Evolutionary conservation across 805 yeast species (phyloP), one percentile per base, ranked within the genome.

Genomic region (Kazachstania bromeliacearum): DNA sequence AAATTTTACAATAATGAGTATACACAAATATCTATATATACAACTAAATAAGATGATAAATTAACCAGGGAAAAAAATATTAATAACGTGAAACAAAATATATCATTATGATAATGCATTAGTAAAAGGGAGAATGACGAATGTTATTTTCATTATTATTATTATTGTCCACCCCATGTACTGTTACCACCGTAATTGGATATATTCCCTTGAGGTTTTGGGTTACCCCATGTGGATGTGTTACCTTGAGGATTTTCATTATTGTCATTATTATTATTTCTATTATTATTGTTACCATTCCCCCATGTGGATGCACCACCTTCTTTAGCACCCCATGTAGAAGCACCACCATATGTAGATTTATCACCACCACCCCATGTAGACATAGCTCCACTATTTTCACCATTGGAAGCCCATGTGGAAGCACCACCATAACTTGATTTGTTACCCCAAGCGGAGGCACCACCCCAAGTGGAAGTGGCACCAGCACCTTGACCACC

Each of bases 391-490:
- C 66, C 63, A 16, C 70, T 70, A 31, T 59, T 59, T 25, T 57
- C 62, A 26, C 60, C 61, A 22, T 62, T 60, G 12, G 63, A 55
- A 9, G 60, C 62, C 64, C 66, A 51, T 18, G 75, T 67, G 3
- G 75, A 69, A 6, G 73, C 72, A 16, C 73, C 73, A 41, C 70
- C 70, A 63, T 68, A 65, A 34, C 47, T 48, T 8, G 60, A 56
- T 35, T 54, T 56, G 38, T 51, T 56, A 35, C 60, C 61, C 62
- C 62, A 57, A 18, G 59, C 51, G 26, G 57, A 57, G 37, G 48
- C 63, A 52, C 60, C 73, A 49, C 62, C 64, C 63, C 62, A 43
- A 30, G 59, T 52, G 26, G 63, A 51, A 14, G 62, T 55, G 18
- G 60, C 60, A 36, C 62, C 60, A n/a, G 53, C 42, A 38, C 60